phyloP scores from a whole-genome alignment of 306 rosid genomes.

The Sechiopsis laciniata region DNA sequence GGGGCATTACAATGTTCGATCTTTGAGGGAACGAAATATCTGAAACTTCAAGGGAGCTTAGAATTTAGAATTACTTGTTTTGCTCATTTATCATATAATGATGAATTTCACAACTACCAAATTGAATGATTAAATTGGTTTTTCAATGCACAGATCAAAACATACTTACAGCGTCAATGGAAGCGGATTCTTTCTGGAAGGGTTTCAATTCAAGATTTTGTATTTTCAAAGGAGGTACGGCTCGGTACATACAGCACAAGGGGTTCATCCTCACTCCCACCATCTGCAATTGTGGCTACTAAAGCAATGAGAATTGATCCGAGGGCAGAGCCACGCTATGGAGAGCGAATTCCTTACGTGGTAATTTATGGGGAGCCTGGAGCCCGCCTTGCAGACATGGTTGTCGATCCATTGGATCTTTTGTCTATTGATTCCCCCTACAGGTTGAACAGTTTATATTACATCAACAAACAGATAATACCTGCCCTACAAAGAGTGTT shows the following conservation, averaged over 20 bases:
- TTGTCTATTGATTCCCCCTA: slow-evolving; percentile 63
- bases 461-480: slow-evolving; percentile 86
- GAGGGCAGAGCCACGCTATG: slow-evolving; percentile 93
- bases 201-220: slow-evolving; percentile 71
- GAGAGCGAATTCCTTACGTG: slow-evolving; percentile 74
- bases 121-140: slow-evolving; percentile 13
- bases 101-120: slow-evolving; percentile 23
- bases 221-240: slow-evolving; percentile 94
- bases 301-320: slow-evolving; percentile 84
- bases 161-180: slow-evolving; percentile 83
- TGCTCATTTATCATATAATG: neutral
- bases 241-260: slow-evolving; percentile 69
- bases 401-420: slow-evolving; percentile 84
- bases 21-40: neutral
- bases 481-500: slow-evolving; percentile 84
- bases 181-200: slow-evolving; percentile 73
- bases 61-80: slow-evolving; percentile 9
- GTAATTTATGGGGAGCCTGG: slow-evolving; percentile 93
- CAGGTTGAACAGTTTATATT: slow-evolving; percentile 72
- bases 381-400: slow-evolving; percentile 86
- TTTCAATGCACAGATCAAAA: slow-evolving; percentile 44
- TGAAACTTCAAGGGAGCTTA: neutral
- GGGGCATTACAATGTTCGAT: neutral
- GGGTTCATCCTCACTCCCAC: slow-evolving; percentile 73
- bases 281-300: slow-evolving; percentile 90